Base-by-base conservation (phyloP, 1,139 yeast genomes). In the Debaryomyces fabryi region DNA sequence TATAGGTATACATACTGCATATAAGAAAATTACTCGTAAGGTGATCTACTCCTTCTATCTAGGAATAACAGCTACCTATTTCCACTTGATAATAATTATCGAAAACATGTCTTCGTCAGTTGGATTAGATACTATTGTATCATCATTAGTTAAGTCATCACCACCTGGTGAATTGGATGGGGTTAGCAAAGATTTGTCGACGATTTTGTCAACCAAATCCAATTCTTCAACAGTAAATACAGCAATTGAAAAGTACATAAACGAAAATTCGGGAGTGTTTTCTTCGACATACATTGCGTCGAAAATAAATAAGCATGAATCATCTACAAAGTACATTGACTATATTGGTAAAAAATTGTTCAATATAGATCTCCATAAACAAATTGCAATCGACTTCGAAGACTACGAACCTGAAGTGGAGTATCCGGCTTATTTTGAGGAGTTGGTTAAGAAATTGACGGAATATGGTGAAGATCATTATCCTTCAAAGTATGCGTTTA, bases 341-440 rank as follows among this genome's bases (percentile, higher is more conserved):
- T 68, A 59, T 47, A 57, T 74, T 4, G 67, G 68, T 36, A 79
- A 79, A 39, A 65, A 77, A 51, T 69, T 73, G 46, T 88, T 88
- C 64, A 78, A 80, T 48, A 82, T 88, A 48, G 91, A 91, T 63
- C 81, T 86, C 53, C 59, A 69, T 10, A 54, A 59, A 8, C 67
- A 65, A 41, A 63, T 58, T 46, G 83, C 80, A 15, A 69, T 80
- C 39, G 87, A 83, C 55, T 60, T 83, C 34, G 88, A 82, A 58
- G 60, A 68, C 2, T 64, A 62, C 46, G 67, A 63, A 2, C 62
- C 68, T 3, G 57, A 51, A 0, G 54, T 56, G 2, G 50, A 50
- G 3, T 67, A 67, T 48, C 78, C 79, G 1, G 36, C 47, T 1
- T 68, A 65, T 39, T 71, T 58, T 45, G 60, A 68, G n/a, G 63